These are phyloP conservation scores for Phytopythium oedochilum DNA, from an alignment of 352 stramenopile species.

Conservation along the genomic window DNA sequence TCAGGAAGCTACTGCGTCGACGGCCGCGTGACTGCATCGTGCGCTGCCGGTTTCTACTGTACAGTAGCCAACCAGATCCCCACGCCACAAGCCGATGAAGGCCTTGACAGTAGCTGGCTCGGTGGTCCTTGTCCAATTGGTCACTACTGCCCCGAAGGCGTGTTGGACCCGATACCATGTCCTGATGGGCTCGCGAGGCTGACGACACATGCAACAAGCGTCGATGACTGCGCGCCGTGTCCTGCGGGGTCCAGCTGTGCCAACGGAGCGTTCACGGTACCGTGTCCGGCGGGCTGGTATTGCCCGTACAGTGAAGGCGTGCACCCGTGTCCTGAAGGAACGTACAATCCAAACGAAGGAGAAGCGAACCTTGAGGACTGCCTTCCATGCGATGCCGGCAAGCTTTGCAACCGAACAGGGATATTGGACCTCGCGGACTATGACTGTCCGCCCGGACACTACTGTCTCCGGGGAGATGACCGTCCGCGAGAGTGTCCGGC, in stretches of 20 bases:
- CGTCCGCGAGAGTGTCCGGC: conserved; percentile 33
- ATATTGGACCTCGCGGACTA: conserved; percentile 51
- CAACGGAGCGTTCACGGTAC: conserved; percentile 52
- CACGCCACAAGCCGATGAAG: conserved; percentile 26
- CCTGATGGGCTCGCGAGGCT: conserved; percentile 50
- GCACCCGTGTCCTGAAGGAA: conserved; percentile 50
- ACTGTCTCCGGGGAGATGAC: conserved; percentile 49
- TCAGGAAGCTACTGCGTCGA: conserved; percentile 76
- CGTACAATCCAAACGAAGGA: conserved; percentile 44
- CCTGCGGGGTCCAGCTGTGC: conserved; percentile 85
- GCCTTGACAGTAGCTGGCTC: conserved; percentile 7
- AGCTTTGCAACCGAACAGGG: conserved; percentile 67
- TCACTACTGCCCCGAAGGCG: conserved; percentile 73
- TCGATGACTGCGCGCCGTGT: conserved; percentile 72
- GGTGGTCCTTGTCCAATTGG: conserved; percentile 69
- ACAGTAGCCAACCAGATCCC: conserved; percentile 56
- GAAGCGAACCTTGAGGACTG: conserved; percentile 46
- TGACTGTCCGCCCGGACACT: conserved; percentile 67
- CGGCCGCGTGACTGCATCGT: conserved; percentile 66
- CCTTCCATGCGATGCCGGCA: conserved; percentile 51
- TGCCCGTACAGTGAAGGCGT: conserved; percentile 40
- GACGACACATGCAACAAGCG: conserved; percentile 35
- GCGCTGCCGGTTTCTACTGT: conserved; percentile 83
- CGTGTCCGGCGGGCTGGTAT: conserved; percentile 61
- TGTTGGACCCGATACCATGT: conserved; percentile 64